A percentile compares a stretch with the other conserved stretches of the same genome.
phyloP scores from a whole-genome alignment of 768 basidiomycete genomes.

The Phaffia tasmanica region DNA sequence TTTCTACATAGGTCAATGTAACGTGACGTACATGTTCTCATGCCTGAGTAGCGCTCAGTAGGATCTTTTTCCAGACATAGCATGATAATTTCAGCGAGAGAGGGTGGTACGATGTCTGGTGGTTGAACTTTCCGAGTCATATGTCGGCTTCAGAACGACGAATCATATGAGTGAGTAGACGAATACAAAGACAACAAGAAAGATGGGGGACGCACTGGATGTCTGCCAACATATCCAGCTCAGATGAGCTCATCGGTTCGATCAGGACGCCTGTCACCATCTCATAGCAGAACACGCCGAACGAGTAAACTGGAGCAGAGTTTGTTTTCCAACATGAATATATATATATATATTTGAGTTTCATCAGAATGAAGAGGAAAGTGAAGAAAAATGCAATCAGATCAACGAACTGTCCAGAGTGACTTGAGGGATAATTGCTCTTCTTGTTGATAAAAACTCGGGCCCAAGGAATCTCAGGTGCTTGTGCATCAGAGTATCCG shows the following conservation, averaged over 20 bases:
- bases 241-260: conserved; percentile 23
- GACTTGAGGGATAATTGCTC: no score
- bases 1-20: no score
- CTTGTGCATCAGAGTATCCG: no score
- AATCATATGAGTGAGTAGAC: conserved; percentile 17
- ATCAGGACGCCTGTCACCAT: conserved; percentile 28
- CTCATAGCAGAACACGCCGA: conserved; percentile 33
- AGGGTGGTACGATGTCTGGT: conserved; percentile 16
- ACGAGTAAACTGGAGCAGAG: conserved; percentile 27
- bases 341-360: no score
- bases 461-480: no score
- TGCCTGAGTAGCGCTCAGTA: conserved; percentile 31
- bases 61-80: conserved; percentile 29
- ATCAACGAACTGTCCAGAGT: no score
- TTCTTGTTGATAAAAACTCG: no score
- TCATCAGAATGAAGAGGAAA: no score
- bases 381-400: no score
- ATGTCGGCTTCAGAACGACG: background rate
- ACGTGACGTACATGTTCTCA: conserved; percentile 16
- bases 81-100: conserved; percentile 31
- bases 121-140: background rate
- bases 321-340: no score
- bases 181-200: conserved; percentile 18
- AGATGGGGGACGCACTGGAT: conserved; percentile 31
- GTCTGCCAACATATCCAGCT: conserved; percentile 29